Conservation (phyloP, 225 moss, liverwort and hornwort genomes). For the Straminergon stramineum region DNA sequence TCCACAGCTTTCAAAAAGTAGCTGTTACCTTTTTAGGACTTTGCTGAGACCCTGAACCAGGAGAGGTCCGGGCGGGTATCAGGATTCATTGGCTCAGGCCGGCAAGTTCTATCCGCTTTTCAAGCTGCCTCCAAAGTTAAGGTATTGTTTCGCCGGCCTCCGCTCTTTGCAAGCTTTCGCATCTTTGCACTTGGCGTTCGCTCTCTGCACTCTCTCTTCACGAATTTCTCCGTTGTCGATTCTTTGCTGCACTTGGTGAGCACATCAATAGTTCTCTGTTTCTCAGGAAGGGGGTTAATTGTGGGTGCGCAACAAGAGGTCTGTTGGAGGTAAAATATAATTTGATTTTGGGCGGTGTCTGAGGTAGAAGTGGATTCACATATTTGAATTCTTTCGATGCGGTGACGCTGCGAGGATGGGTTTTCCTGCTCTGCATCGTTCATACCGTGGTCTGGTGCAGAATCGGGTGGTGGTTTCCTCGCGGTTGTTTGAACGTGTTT, state of each 20-base stretch:
- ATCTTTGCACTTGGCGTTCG: background rate
- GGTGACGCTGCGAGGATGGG: background rate
- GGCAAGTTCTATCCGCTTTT: constrained; percentile 33
- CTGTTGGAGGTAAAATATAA: background rate
- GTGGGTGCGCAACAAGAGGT: background rate
- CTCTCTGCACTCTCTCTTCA: background rate
- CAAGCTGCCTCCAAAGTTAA: background rate
- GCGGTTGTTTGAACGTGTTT: background rate
- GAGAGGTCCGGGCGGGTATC: constrained; percentile 13
- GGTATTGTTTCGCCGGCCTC: constrained; percentile 5
- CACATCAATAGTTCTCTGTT: background rate
- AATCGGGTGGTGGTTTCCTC: background rate
- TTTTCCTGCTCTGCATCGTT: background rate
- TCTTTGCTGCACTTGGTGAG: background rate
- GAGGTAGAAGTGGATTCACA: background rate
- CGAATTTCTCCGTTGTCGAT: background rate
- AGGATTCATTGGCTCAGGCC: background rate
- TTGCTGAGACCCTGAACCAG: background rate
- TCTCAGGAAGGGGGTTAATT: background rate
- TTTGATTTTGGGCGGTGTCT: background rate
- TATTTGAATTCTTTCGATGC: background rate
- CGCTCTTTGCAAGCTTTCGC: background rate
- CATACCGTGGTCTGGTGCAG: background rate
- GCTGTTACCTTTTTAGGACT: background rate
- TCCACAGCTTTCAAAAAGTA: background rate